A percentile compares a stretch with the other conserved stretches of the same genome.
Conservation (phyloP, 306 rosid genomes). For the Cicer cuneatum region DNA sequence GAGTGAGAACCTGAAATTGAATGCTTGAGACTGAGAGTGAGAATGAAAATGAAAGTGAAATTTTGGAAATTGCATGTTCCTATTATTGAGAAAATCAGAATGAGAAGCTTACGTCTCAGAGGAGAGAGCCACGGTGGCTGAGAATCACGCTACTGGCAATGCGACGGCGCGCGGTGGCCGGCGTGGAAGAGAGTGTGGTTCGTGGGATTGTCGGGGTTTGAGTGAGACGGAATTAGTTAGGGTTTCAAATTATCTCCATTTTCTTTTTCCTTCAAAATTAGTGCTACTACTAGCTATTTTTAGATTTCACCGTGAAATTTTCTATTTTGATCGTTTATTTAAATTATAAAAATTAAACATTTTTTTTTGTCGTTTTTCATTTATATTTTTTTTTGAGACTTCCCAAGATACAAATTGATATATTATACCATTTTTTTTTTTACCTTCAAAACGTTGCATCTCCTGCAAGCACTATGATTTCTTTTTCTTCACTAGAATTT, state of each 20-base stretch:
- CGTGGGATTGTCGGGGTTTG: background rate
- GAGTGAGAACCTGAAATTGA: background rate
- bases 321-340: no score
- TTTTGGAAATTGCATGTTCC: background rate
- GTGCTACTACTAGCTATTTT: no score
- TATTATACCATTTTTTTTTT: no score
- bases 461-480: no score
- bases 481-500: no score
- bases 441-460: no score
- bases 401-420: no score
- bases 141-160: background rate
- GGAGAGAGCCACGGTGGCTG: background rate
- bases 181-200: background rate
- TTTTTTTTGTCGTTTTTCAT: no score
- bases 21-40: background rate
- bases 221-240: background rate
- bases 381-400: no score
- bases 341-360: no score
- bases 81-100: background rate
- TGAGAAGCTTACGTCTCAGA: background rate
- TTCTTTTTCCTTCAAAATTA: no score
- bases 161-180: conserved; percentile 18
- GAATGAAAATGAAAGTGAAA: background rate
- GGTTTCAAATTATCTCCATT: background rate
- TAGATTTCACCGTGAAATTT: no score